Evolutionary conservation across 306 rosid species (phyloP), one percentile per base, ranked within the genome.

Genomic region (Malus asiatica): DNA sequence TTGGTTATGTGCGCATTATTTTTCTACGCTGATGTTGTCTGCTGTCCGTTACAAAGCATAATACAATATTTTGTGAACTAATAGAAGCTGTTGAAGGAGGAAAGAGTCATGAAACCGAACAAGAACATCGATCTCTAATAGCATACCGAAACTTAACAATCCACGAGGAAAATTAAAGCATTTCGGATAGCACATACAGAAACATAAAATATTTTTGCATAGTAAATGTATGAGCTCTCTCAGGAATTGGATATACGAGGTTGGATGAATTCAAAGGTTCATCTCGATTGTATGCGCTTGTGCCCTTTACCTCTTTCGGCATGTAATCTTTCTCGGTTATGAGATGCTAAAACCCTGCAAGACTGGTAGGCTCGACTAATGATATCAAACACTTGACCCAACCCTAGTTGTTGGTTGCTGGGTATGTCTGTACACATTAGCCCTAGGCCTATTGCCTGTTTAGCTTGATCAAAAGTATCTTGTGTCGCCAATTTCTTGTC

Each of bases 401-500:
- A 75, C 55, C 75, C 79, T 66, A 71, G 85, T 11, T 83, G 80
- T 51, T 74, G 78, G 68, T 44, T 67, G 55, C 78, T 77, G 76
- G 88, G 81, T 79, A 75, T 72, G 8, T 89, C 85, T 42, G 86
- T 80, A 86, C 92, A 87, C 88, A 74, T 71, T 74, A 89, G 52
- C 70, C 88, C 90, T 2, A 91, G 48, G 62, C 82, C 74, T 42
- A 89, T 45, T 46, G 59, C 78, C 53, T 79, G 77, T 77, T 75
- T 80, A 52, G 81, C 81, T 80, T 83, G 92, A 75, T 84, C 72
- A 23, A 74, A 48, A 48, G 64, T 73, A 65, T 71, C 68, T 66
- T 86, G 86, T 48, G 77, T 77, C 40, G 80, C 79, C 83, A 89
- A 80, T 58, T 76, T 85, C 78, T 82, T 86, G 76, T 91, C 89